A percentile compares a stretch with the other conserved stretches of the same genome.
phyloP scores from a whole-genome alignment of 1,284 basidiomycete genomes.

The Cryptococcus sp. region DNA sequence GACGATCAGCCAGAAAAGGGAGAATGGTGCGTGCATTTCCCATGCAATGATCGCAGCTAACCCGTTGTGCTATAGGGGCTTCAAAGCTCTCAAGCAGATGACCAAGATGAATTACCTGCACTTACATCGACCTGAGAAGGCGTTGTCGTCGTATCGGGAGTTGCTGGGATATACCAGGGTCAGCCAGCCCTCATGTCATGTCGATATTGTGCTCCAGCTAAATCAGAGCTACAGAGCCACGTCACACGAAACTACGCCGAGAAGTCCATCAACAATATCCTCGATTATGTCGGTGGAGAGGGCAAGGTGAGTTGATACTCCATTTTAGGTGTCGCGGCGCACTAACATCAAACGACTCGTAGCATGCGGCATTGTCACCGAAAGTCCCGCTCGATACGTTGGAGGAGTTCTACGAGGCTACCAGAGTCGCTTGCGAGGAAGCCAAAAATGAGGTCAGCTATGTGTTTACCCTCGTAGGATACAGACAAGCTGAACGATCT shows the following conservation, averaged over 20 bases:
- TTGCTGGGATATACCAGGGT: constrained; percentile 86
- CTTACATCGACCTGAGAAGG: constrained; percentile 76
- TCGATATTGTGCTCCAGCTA: background rate
- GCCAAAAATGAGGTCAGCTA: constrained; percentile 86
- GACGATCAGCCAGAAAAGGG: constrained; percentile 86
- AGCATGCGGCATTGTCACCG: constrained; percentile 52
- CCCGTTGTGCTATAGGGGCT: constrained; percentile 69
- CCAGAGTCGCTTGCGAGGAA: constrained; percentile 83
- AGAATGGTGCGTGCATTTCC: constrained; percentile 69
- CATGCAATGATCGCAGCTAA: constrained; percentile 11
- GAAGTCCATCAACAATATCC: constrained; percentile 96
- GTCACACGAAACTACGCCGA: constrained; percentile 68
- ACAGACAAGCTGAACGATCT: background rate
- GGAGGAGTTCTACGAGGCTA: constrained; percentile 93
- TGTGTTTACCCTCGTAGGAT: background rate
- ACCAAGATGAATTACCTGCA: constrained; percentile 90
- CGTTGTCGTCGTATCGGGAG: constrained; percentile 79
- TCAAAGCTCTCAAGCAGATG: constrained; percentile 97
- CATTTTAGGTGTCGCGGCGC: background rate
- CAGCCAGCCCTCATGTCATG: constrained; percentile 7
- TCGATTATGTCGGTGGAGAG: constrained; percentile 93
- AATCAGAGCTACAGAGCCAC: constrained; percentile 26
- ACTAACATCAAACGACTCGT: no score
- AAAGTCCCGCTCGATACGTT: constrained; percentile 80
- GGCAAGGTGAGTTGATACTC: constrained; percentile 63